Base-by-base conservation (phyloP, 2,329 filamentous ascomycete genomes). In the Bipolaris sorokiniana region DNA sequence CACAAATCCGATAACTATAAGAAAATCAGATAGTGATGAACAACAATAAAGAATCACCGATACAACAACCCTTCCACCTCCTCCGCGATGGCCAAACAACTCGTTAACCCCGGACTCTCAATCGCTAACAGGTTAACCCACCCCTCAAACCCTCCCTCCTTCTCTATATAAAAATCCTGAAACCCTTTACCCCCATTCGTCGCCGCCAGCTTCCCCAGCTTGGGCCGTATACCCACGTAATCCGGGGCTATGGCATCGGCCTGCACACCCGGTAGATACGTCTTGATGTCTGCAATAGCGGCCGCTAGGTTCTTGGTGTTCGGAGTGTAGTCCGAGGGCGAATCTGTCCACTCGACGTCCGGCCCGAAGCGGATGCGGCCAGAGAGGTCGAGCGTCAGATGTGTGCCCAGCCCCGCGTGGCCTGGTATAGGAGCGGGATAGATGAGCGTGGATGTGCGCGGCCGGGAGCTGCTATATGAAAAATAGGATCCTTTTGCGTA, bases 401-500 rank as follows among this genome's bases (percentile, higher is more conserved):
- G 95, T 0, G 95, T 98, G 46, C 95, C 95, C 0, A 99, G 80
- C 0, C 95, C 94, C 49, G 87, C 93, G 20, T 88, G 85, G 1
- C 93, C 93, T 0, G 92, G 90, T 7, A 90, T 82, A 0, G 94
- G 92, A 0, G 90, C 92, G 0, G 95, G 95, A 72, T 98, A 99
- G 48, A 99, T 82, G 20, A 99, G 85, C 0, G 90, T 91, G 1
- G 78, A 81, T 10, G 93, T 86, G 38, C 79, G 82, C 0, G 92
- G 93, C 1, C 72, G 71, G 0, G 88, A 85, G 1, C 86, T 80
- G 0, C 83, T 78, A 79, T 97, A 98, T 28, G 89, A 90, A 79
- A 96, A 98, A 80, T 99, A 99, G 59, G 91, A 94, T 0, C 95
- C 95, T 80, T 99, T 99, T 57, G 94, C 94, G 78, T 90, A 98